A percentile compares a stretch with the other conserved stretches of the same genome.
These are phyloP conservation scores for Podila clonocystis DNA, from an alignment of 192 early-diverging fungal species.

Conservation along the genomic window DNA sequence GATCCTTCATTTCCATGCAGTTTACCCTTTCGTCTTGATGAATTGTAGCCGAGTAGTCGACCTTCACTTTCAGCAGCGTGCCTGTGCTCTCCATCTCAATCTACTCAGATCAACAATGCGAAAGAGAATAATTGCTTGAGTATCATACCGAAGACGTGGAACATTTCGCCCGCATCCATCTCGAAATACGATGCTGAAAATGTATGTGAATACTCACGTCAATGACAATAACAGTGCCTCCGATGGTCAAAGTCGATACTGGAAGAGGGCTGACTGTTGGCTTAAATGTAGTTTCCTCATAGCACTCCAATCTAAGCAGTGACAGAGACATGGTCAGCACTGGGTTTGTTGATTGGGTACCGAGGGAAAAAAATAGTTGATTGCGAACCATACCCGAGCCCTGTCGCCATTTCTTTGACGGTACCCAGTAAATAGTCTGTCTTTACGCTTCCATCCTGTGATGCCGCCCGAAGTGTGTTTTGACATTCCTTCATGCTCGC, in stretches of 20 bases:
- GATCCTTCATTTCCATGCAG: not conserved
- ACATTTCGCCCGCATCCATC: not conserved
- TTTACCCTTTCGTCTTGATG: slow-evolving; percentile 51
- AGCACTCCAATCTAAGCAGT: slow-evolving; percentile 36
- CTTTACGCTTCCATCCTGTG: slow-evolving; percentile 45
- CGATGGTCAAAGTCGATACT: slow-evolving; percentile 45
- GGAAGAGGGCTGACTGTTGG: slow-evolving; percentile 17
- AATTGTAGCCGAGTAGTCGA: slow-evolving; percentile 46
- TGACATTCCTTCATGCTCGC: slow-evolving; percentile 47
- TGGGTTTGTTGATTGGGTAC: not conserved
- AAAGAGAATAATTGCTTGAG: not conserved
- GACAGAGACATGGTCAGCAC: not conserved
- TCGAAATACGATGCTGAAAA: too few species aligned
- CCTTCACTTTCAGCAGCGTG: slow-evolving; percentile 38
- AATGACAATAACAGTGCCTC: slow-evolving; percentile 48
- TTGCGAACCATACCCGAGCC: slow-evolving; percentile 16
- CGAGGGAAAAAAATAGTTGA: not conserved
- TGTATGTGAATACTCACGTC: slow-evolving; percentile 14
- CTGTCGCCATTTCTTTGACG: slow-evolving; percentile 44
- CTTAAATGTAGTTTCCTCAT: slow-evolving; percentile 31
- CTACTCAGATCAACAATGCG: slow-evolving; percentile 2
- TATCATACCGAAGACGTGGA: not conserved
- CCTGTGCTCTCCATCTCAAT: slow-evolving; percentile 53
- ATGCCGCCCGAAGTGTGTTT: slow-evolving; percentile 37
- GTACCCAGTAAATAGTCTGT: slow-evolving; percentile 35